Conservation (phyloP, 2,329 filamentous ascomycete species). For the Diaporthe sp. region DNA sequence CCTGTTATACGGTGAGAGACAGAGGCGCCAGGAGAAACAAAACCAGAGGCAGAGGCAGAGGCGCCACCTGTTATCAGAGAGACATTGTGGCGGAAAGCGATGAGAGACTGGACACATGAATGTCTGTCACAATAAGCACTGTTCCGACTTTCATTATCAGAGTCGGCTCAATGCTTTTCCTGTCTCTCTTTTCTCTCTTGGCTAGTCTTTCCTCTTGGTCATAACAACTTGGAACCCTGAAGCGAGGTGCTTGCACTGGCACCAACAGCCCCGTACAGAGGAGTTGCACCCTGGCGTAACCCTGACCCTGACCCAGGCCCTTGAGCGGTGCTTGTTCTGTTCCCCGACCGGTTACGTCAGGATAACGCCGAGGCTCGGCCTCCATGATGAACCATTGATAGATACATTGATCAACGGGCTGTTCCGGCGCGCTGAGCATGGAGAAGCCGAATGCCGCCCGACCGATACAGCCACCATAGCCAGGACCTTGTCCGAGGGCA, state of each 20-base stretch:
- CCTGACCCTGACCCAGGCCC: not conserved
- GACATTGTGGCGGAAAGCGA: not conserved
- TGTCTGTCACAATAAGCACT: not conserved
- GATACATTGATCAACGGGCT: not conserved
- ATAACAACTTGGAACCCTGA: not conserved
- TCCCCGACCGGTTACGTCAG: constrained; percentile 20
- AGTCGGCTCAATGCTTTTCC: not conserved
- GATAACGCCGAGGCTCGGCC: constrained; percentile 25
- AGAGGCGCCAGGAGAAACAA: too few relatives aligned
- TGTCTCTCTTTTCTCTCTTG: not conserved
- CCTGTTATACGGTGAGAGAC: not conserved
- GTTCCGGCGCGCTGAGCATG: constrained; percentile 16
- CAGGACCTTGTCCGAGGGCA: constrained; percentile 11
- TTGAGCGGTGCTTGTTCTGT: constrained; percentile 13
- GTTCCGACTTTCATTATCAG: not conserved
- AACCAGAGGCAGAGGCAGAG: not conserved
- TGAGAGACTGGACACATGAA: not conserved
- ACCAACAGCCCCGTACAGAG: not conserved
- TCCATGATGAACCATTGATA: not conserved
- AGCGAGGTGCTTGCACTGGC: not conserved
- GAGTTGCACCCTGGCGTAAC: not conserved
- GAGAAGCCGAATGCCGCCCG: constrained; percentile 17
- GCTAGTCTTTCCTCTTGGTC: not conserved
- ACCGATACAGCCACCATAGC: not conserved
- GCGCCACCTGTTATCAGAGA: not conserved